These are phyloP conservation scores for Murraya koenigii DNA, from an alignment of 345 rosid species.

Conservation along the genomic window DNA sequence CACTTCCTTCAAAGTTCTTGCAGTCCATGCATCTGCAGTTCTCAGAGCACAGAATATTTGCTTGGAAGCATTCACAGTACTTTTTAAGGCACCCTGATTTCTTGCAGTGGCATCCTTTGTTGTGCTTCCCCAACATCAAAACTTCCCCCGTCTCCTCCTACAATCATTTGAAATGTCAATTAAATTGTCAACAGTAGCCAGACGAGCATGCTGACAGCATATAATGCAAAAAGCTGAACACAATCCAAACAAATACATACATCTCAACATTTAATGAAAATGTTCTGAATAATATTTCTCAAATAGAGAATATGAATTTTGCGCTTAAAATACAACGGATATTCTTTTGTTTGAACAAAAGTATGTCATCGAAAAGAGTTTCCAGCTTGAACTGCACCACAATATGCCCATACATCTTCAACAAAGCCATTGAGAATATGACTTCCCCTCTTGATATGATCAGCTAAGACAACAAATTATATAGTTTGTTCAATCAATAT, in stretches of 20 bases:
- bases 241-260: not conserved
- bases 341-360: not conserved
- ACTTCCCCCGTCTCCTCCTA: constrained; percentile 86
- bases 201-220: not conserved
- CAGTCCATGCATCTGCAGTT: constrained; percentile 97
- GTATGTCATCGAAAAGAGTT: not conserved
- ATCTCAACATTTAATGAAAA: not conserved
- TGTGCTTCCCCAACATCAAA: constrained; percentile 75
- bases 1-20: constrained; percentile 97
- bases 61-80: constrained; percentile 99
- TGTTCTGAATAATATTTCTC: not conserved
- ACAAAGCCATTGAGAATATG: not conserved
- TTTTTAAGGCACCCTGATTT: constrained; percentile 97
- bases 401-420: not conserved
- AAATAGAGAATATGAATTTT: not conserved
- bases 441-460: not conserved
- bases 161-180: constrained; percentile 15
- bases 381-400: not conserved
- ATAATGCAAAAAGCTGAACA: not conserved
- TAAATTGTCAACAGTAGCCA: not conserved
- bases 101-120: constrained; percentile 99
- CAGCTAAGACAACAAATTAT: not conserved
- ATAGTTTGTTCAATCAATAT: not conserved
- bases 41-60: constrained; percentile 94
- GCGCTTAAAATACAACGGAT: not conserved